Percentiles rank a stretch among this genome's conserved stretches.
These are phyloP conservation scores for Fraxinus albicans DNA, from an alignment of 305 asterid species.

Conservation along the genomic window DNA sequence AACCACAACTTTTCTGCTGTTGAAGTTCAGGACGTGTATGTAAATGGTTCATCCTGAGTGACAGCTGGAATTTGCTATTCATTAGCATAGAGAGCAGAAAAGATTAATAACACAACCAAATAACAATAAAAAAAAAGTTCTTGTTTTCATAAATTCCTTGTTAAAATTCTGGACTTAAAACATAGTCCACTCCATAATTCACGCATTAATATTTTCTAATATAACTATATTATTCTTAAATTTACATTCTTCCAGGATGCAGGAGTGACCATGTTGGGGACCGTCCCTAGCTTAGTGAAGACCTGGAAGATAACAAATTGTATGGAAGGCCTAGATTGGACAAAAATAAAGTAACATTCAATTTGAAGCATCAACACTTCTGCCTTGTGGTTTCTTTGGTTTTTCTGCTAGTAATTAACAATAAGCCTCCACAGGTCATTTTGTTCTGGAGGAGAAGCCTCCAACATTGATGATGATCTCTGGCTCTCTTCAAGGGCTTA, in stretches of 20 bases:
- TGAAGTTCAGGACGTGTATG: not conserved
- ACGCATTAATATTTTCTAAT: not conserved
- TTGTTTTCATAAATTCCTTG: not conserved
- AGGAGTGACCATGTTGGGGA: slow-evolving; percentile 78
- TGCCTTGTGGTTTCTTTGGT: not conserved
- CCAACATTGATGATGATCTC: slow-evolving; percentile 82
- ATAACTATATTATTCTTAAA: slow-evolving; percentile 8
- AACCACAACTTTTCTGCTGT: not conserved
- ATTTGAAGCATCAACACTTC: not conserved
- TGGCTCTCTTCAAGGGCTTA: slow-evolving; percentile 91
- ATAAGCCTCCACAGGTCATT: slow-evolving; percentile 50
- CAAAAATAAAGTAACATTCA: slow-evolving; percentile 62
- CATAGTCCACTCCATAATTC: not conserved
- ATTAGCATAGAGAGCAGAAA: not conserved
- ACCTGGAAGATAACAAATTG: slow-evolving; percentile 82
- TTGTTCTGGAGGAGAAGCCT: slow-evolving; percentile 83
- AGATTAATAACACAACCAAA: not conserved
- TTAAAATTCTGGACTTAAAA: not conserved
- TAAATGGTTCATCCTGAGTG: not conserved
- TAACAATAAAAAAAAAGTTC: not conserved
- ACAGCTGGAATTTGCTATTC: not conserved
- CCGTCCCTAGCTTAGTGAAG: slow-evolving; percentile 95
- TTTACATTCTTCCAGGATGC: slow-evolving; percentile 58
- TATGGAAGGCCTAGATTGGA: slow-evolving; percentile 87
- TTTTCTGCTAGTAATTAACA: slow-evolving; percentile 9